Conservation (phyloP, 306 rosid genomes). For the Dryas alaskensis region DNA sequence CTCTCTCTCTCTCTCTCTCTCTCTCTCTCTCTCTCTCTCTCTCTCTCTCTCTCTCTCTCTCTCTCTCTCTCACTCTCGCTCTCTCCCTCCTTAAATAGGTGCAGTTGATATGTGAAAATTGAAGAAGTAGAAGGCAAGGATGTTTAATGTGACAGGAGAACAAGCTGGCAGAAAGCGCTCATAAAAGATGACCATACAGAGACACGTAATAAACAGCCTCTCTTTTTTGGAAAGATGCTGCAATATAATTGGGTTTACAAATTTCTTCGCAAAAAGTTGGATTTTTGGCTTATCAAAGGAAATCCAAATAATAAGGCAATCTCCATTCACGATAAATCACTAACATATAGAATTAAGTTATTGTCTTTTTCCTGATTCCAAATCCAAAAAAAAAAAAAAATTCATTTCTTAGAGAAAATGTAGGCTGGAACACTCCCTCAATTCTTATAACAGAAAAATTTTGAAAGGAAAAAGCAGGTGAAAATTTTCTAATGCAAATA, state of each 20-base stretch:
- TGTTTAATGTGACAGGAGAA: slow-evolving; percentile 15
- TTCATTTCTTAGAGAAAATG: not conserved
- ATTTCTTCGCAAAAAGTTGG: slow-evolving; percentile 4
- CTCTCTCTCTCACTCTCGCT: not conserved
- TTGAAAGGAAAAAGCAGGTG: not conserved
- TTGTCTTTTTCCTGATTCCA: not conserved
- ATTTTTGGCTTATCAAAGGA: not conserved
- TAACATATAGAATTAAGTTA: not conserved
- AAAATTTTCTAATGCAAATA: not conserved
- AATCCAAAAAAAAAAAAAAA: not conserved
- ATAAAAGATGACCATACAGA: not conserved
- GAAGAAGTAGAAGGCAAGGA: slow-evolving; percentile 17
- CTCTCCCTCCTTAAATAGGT: not conserved
- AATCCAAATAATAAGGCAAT: not conserved
- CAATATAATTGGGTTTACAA: not conserved
- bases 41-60: not conserved
- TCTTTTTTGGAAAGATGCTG: slow-evolving; percentile 24
- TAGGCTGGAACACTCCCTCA: not conserved
- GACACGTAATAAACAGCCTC: slow-evolving; percentile 15
- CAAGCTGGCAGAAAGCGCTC: slow-evolving; percentile 11
- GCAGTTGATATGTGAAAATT: slow-evolving; percentile 7
- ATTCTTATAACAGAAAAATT: not conserved
- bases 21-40: not conserved
- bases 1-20: too few species aligned
- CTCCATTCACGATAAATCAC: not conserved